A percentile compares a stretch with the other conserved stretches of the same genome.
Conservation (phyloP, 148 eudicot genomes). For the Simmondsia chinensis region DNA sequence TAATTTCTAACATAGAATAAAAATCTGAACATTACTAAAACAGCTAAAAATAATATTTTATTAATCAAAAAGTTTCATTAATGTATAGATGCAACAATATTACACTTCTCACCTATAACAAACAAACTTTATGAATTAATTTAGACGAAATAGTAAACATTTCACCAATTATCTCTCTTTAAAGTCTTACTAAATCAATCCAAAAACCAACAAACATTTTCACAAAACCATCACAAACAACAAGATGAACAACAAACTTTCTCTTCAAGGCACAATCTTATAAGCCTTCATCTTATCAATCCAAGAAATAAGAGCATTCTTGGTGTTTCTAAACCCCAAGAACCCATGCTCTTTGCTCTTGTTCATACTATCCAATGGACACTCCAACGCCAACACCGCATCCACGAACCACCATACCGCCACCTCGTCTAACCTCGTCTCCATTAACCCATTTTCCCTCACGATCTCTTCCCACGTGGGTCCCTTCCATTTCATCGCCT, state of each 20-base stretch:
- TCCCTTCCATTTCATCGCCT: slow-evolving; percentile 31
- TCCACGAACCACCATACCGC: slow-evolving; percentile 31
- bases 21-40: no score
- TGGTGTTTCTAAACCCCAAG: slow-evolving; percentile 38
- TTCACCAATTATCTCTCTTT: no score
- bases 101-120: no score
- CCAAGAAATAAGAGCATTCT: slow-evolving; percentile 33
- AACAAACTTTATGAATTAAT: no score
- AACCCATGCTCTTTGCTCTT: slow-evolving; percentile 54
- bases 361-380: slow-evolving; percentile 29
- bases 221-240: background rate
- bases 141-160: no score
- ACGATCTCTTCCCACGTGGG: slow-evolving; percentile 35
- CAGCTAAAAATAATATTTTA: no score
- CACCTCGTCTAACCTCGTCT: slow-evolving; percentile 29
- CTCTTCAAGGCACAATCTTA: slow-evolving; percentile 28
- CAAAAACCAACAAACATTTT: no score
- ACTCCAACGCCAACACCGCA: slow-evolving; percentile 1
- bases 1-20: no score
- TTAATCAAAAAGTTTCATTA: no score
- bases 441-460: slow-evolving; percentile 17
- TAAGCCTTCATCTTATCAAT: slow-evolving; percentile 34
- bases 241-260: background rate
- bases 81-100: no score
- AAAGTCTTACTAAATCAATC: no score